Percentiles rank a stretch among this genome's conserved stretches.
Evolutionary conservation across 2,329 filamentous ascomycete genomes (phyloP).

Genomic region (Colletotrichum abscissum): DNA sequence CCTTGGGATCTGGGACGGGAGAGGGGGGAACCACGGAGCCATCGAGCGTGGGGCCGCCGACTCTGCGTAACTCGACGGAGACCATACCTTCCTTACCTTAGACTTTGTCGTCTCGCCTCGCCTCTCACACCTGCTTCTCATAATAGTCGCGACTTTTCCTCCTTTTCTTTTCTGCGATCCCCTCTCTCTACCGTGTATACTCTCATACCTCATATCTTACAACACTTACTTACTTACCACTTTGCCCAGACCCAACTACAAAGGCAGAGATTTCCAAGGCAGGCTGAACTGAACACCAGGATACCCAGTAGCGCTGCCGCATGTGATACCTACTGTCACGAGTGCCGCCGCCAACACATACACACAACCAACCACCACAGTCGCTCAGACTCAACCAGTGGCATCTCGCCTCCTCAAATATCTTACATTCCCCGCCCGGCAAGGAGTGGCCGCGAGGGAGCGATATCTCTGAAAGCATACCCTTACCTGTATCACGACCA

Average conservation of each 20-base stretch:
- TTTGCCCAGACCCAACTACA: not conserved
- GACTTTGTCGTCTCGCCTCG: conserved; percentile 16
- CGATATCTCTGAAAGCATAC: not conserved
- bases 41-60: conserved; percentile 19
- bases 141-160: conserved; percentile 8
- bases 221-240: not conserved
- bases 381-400: conserved; percentile 8
- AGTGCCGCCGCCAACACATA: conserved; percentile 6
- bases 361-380: conserved; percentile 18
- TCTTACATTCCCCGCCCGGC: not conserved
- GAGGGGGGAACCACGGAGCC: not conserved
- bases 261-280: conserved; percentile 32
- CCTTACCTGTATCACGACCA: not conserved
- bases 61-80: conserved; percentile 18
- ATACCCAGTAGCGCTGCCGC: conserved; percentile 20
- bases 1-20: not conserved
- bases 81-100: not conserved
- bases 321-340: conserved; percentile 31
- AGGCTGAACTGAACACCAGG: conserved; percentile 17
- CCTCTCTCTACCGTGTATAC: not conserved
- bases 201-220: not conserved
- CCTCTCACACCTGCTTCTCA: conserved; percentile 10
- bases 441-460: not conserved
- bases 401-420: conserved; percentile 17
- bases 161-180: not conserved